Percentiles rank a stretch among this genome's conserved stretches.
These are phyloP conservation scores for Rhodotorula sp. DNA, from an alignment of 1,284 basidiomycete species.

Conservation along the genomic window DNA sequence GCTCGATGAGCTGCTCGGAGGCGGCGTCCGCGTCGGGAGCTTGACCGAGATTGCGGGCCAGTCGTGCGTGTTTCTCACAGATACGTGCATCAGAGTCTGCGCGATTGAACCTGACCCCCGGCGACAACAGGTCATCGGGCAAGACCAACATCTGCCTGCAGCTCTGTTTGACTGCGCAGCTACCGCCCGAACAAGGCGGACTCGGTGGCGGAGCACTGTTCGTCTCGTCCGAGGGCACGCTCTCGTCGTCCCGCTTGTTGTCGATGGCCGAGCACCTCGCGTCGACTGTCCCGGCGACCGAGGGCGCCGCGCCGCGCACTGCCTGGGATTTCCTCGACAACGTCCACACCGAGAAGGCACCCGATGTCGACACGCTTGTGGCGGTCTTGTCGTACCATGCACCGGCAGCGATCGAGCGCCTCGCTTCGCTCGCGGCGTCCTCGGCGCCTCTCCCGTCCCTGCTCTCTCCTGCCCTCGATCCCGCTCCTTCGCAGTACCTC, in stretches of 20 bases:
- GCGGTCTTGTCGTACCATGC: constrained; percentile 30
- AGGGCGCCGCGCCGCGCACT: neutral
- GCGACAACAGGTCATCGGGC: constrained; percentile 30
- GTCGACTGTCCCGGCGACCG: neutral
- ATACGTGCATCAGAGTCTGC: neutral
- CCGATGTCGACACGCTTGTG: constrained; percentile 35
- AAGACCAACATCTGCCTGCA: constrained; percentile 41
- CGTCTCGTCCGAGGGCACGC: constrained; percentile 38
- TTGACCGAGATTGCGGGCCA: constrained; percentile 39
- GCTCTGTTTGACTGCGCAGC: constrained; percentile 26
- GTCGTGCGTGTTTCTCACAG: constrained; percentile 21
- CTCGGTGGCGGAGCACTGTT: constrained; percentile 31
- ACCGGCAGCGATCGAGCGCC: constrained; percentile 35
- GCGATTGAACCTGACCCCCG: neutral
- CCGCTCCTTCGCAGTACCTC: constrained; percentile 3
- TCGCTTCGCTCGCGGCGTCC: constrained; percentile 5
- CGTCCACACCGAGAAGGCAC: constrained; percentile 36
- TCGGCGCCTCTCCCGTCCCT: neutral
- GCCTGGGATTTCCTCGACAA: constrained; percentile 40
- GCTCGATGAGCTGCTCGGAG: constrained; percentile 30
- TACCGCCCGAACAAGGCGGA: constrained; percentile 17
- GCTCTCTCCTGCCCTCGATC: neutral
- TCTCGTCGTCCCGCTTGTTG: constrained; percentile 33
- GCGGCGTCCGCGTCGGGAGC: constrained; percentile 25
- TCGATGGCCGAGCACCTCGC: constrained; percentile 15